Evolutionary conservation across 148 eudicot species (phyloP).

Genomic region (Fallopia convolvulus): DNA sequence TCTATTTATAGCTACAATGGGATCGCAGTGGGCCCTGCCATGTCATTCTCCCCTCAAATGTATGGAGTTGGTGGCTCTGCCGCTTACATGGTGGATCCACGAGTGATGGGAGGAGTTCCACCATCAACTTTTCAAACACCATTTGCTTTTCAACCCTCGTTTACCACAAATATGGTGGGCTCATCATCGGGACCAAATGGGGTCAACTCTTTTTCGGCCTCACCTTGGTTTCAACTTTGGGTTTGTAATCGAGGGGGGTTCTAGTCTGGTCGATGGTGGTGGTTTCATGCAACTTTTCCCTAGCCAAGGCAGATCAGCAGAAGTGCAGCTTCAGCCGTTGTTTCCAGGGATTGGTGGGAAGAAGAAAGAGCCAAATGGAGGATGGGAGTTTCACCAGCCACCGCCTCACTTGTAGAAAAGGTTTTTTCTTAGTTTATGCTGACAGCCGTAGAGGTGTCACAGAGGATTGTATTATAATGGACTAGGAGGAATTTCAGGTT

Average conservation of each 20-base stretch:
- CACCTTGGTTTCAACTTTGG: slow-evolving; percentile 54
- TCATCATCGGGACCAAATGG: slow-evolving; percentile 32
- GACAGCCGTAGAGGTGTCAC: background rate
- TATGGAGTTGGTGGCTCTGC: slow-evolving; percentile 51
- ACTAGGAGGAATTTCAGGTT: background rate
- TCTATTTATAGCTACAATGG: slow-evolving; percentile 53
- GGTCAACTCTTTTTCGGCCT: slow-evolving; percentile 41
- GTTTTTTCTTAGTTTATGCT: background rate
- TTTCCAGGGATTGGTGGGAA: slow-evolving; percentile 41
- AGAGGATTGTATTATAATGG: background rate
- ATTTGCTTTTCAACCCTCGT: slow-evolving; percentile 39
- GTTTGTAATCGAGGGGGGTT: slow-evolving; percentile 37
- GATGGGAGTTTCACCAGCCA: slow-evolving; percentile 57
- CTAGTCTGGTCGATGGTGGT: slow-evolving; percentile 25
- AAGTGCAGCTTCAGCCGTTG: slow-evolving; percentile 38
- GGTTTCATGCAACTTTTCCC: slow-evolving; percentile 44
- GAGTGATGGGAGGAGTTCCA: slow-evolving; percentile 52
- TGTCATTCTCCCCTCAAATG: slow-evolving; percentile 35
- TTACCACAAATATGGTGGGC: slow-evolving; percentile 35
- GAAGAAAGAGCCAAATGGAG: slow-evolving; percentile 76
- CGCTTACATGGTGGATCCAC: slow-evolving; percentile 77
- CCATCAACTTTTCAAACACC: slow-evolving; percentile 32
- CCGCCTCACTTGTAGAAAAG: slow-evolving; percentile 63
- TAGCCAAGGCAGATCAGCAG: slow-evolving; percentile 33
- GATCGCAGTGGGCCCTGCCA: slow-evolving; percentile 38